Percentiles rank a stretch among this genome's conserved stretches.
These are phyloP conservation scores for Hymenochaete sp. DNA, from an alignment of 1,284 basidiomycete genomes.

Conservation along the genomic window DNA sequence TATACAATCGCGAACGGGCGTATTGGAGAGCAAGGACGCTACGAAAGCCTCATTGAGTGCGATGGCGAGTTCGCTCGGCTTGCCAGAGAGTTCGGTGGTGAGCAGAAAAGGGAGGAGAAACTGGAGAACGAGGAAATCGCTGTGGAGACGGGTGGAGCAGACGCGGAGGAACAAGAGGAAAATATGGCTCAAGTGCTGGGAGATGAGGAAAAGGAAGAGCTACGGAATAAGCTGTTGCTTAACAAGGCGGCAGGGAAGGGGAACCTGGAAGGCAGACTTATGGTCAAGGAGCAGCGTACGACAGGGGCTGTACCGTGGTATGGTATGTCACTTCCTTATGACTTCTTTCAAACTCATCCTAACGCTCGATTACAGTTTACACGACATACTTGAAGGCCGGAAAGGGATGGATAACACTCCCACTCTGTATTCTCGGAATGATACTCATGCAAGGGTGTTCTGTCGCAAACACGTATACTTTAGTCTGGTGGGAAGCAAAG, in stretches of 20 bases:
- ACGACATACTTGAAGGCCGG: constrained; percentile 59
- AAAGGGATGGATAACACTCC: constrained; percentile 45
- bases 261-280: constrained; percentile 54
- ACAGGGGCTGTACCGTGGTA: constrained; percentile 53
- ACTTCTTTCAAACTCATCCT: not conserved
- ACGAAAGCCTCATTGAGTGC: constrained; percentile 41
- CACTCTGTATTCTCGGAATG: constrained; percentile 48
- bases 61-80: constrained; percentile 55
- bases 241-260: constrained; percentile 48
- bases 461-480: constrained; percentile 48
- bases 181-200: too few relatives aligned
- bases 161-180: too few relatives aligned
- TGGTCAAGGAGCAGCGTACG: constrained; percentile 54
- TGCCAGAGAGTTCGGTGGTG: constrained; percentile 56
- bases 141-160: constrained; percentile 22
- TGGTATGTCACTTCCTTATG: constrained; percentile 29
- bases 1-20: constrained; percentile 51
- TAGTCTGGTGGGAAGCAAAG: constrained; percentile 70
- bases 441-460: constrained; percentile 57
- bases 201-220: constrained; percentile 28
- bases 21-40: constrained; percentile 61
- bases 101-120: constrained; percentile 34
- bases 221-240: constrained; percentile 30
- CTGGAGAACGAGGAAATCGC: constrained; percentile 31
- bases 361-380: constrained; percentile 43